Percentiles rank a stretch among this genome's conserved stretches.
Conservation (phyloP, 352 stramenopile species). For the Thraustochytrium striatum region DNA sequence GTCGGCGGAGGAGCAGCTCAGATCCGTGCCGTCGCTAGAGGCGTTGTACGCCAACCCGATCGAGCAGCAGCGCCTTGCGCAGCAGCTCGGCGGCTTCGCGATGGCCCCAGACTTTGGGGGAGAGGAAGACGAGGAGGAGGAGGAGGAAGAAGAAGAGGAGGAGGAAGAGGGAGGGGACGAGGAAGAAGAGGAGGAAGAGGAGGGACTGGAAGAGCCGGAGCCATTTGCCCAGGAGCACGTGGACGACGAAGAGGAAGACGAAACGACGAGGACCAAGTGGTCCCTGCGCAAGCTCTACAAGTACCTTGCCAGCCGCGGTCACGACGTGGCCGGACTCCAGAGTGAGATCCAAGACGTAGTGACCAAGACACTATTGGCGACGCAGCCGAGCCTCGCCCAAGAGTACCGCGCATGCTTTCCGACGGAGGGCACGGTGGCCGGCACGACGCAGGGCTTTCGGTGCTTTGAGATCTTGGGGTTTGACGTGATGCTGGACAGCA, state of each 20-base stretch:
- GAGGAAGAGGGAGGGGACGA: neutral
- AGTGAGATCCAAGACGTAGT: conserved; percentile 48
- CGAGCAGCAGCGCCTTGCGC: no score
- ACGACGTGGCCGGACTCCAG: conserved; percentile 48
- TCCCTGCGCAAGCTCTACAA: conserved; percentile 16
- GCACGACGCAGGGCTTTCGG: conserved; percentile 52
- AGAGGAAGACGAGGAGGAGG: neutral
- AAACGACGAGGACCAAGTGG: no score
- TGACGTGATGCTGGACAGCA: conserved; percentile 90
- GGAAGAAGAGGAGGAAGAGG: neutral
- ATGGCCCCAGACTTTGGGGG: neutral
- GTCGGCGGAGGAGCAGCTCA: neutral
- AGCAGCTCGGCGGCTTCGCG: neutral
- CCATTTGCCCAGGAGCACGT: neutral
- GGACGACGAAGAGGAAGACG: no score
- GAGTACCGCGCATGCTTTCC: conserved; percentile 43
- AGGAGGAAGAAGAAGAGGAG: neutral
- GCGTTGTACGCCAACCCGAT: neutral
- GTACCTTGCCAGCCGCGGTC: conserved; percentile 25
- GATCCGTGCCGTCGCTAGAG: no score
- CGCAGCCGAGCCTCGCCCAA: conserved; percentile 49
- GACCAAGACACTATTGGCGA: conserved; percentile 50
- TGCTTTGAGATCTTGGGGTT: conserved; percentile 93
- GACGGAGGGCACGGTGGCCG: neutral
- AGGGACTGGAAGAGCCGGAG: neutral